Evolutionary conservation across 208 protist genomes (phyloP).

Genomic region (Herpetomonas samuelpessoai): DNA sequence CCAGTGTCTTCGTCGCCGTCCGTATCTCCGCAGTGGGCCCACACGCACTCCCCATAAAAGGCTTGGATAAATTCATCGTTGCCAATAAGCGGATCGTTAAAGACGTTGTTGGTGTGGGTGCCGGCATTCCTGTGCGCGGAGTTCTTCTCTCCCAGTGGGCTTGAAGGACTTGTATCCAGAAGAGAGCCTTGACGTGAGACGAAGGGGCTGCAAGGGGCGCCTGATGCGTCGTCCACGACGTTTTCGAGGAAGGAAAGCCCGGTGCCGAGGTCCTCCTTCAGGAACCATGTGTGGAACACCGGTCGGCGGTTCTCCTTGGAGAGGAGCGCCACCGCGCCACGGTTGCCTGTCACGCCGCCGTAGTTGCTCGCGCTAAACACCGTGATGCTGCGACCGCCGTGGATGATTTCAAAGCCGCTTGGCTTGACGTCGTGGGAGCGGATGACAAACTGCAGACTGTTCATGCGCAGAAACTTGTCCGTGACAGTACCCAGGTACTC

Average conservation of each 20-base stretch:
- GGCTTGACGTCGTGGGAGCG: slow-evolving; percentile 92
- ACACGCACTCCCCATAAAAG: slow-evolving; percentile 12
- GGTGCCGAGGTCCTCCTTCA: slow-evolving; percentile 38
- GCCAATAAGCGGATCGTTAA: slow-evolving; percentile 17
- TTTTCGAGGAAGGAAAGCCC: neutral
- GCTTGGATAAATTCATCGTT: slow-evolving; percentile 32
- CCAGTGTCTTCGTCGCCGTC: neutral
- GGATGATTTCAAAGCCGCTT: slow-evolving; percentile 78
- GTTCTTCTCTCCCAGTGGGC: neutral
- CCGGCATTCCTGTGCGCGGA: neutral
- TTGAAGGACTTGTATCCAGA: neutral
- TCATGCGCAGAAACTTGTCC: slow-evolving; percentile 93
- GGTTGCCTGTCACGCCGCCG: slow-evolving; percentile 93
- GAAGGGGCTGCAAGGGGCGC: neutral
- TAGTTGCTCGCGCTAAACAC: slow-evolving; percentile 90
- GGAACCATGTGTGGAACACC: slow-evolving; percentile 82
- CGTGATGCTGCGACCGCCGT: slow-evolving; percentile 65
- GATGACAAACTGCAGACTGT: slow-evolving; percentile 95
- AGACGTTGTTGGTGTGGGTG: neutral
- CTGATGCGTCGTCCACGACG: neutral
- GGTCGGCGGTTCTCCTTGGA: slow-evolving; percentile 39
- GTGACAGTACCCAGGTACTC: slow-evolving; percentile 97
- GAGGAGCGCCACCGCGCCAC: slow-evolving; percentile 92
- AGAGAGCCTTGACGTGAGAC: too few relatives aligned
- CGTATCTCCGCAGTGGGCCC: neutral